Base-by-base conservation (phyloP, 2,329 filamentous ascomycete genomes). In the Arthrobotrys sinensis region DNA sequence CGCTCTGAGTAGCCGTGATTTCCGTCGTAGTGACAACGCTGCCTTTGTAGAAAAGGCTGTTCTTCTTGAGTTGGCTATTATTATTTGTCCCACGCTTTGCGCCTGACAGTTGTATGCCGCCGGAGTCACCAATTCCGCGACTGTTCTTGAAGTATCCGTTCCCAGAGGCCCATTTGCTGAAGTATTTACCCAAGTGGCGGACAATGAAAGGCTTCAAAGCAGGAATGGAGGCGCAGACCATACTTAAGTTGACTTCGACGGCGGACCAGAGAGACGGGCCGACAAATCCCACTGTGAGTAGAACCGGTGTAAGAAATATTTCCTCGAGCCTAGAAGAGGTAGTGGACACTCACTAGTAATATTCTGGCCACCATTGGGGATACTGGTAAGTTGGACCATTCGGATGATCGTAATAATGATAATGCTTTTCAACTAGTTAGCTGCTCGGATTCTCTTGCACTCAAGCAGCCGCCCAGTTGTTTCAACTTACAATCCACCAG, bases 161-260 rank as follows among this genome's bases (percentile, higher is more conserved):
- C 11, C 72, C 72, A 24, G 65, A 77, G 1, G 65, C 65, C 72
- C 72, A 70, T 50, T 70, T 77, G 72, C 72, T 77, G 57, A 77
- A 77, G n/a, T 69, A 77, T 7, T 46, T 60, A 36, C 72, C 65
- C 7, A 77, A 40, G 40, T 70, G 69, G 21, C 72, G 65, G 12
- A 77, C 66, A 19, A 77, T 70, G 19, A 80, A 72, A 32, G 72
- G 64, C 21, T 76, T 80, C 14, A 81, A 38, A 8, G 66, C 43
- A 2, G 80, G 79, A 8, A 79, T 80, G 6, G 76, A 80, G 19
- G 75, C 66, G 67, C 72, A 80, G 7, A 81, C 62, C 73, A 80
- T 77, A 50, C 65, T 70, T 6, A 70, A 43, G 40, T 77, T 77
- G 7, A 77, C 72, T 53, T 77, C 72, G 12, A 77, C 72, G 2